Evolutionary conservation across 805 yeast genomes (phyloP).

Genomic region (Henningerozyma blattae): DNA sequence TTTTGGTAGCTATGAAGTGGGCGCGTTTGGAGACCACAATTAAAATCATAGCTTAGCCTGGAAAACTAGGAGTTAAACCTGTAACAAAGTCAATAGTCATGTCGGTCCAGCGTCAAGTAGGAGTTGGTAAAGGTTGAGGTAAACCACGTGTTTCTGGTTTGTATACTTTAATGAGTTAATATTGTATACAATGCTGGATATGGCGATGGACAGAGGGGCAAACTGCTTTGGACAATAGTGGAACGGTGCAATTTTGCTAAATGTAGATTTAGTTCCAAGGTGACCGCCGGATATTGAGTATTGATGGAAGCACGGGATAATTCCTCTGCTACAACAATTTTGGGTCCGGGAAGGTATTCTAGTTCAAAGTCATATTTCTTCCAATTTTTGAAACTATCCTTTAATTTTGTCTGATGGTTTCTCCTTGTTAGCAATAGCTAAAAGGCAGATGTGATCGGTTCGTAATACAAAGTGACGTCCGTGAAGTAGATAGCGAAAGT

Average conservation of each 20-base stretch:
- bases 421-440: constrained; percentile 2
- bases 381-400: constrained; percentile 5
- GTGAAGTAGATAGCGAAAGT: constrained; percentile 6
- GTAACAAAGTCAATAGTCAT: constrained; percentile 10
- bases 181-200: constrained; percentile 3
- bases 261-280: constrained; percentile 4
- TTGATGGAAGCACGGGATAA: constrained; percentile 6
- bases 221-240: constrained; percentile 5
- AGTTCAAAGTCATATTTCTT: constrained; percentile 6
- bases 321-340: constrained; percentile 9
- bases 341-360: constrained; percentile 4
- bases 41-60: constrained; percentile 4
- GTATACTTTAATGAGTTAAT: constrained; percentile 3
- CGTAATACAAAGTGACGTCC: constrained; percentile 4
- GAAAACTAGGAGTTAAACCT: constrained; percentile 5
- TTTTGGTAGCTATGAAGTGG: constrained; percentile 5
- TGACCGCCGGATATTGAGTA: constrained; percentile 5
- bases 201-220: background rate
- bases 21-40: constrained; percentile 11
- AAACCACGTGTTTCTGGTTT: constrained; percentile 3
- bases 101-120: constrained; percentile 10
- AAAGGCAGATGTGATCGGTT: constrained; percentile 5
- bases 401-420: constrained; percentile 5
- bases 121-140: constrained; percentile 3
- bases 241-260: constrained; percentile 1